These are phyloP conservation scores for Colletotrichum theobromicola DNA, from an alignment of 2,329 filamentous ascomycete species.

Conservation along the genomic window DNA sequence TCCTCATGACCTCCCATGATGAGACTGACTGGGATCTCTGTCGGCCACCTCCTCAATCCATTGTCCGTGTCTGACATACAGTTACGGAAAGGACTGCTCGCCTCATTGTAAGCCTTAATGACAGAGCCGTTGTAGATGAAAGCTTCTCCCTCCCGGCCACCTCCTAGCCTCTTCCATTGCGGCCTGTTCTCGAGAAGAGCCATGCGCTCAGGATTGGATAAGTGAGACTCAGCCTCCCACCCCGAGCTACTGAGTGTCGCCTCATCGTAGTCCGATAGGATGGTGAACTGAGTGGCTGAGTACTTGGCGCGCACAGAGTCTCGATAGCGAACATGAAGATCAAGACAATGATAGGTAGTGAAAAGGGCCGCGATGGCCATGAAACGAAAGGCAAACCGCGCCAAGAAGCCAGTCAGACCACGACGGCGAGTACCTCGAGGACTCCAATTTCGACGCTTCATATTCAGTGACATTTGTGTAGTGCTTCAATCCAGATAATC, in stretches of 20 bases:
- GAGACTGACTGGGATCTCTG: conserved; percentile 34
- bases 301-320: conserved; percentile 19
- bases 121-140: conserved; percentile 32
- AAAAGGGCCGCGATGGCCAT: conserved; percentile 2
- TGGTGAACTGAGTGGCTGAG: conserved; percentile 6
- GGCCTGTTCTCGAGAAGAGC: conserved; percentile 23
- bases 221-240: not conserved
- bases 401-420: not conserved
- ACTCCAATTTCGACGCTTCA: conserved; percentile 16
- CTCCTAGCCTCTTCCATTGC: conserved; percentile 32
- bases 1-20: conserved; percentile 29
- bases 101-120: conserved; percentile 33
- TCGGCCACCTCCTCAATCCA: conserved; percentile 29
- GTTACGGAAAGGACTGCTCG: conserved; percentile 33
- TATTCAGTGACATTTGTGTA: not conserved
- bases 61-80: conserved; percentile 26
- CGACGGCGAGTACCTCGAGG: conserved; percentile 2
- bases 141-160: conserved; percentile 34
- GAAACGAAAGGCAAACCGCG: not conserved
- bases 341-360: conserved; percentile 4
- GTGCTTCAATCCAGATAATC: not conserved
- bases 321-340: conserved; percentile 14
- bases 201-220: not conserved
- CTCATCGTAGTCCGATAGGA: not conserved
- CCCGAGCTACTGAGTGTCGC: not conserved